phyloP scores from a whole-genome alignment of 2,329 filamentous ascomycete species.

The Rhinocladiella similis region DNA sequence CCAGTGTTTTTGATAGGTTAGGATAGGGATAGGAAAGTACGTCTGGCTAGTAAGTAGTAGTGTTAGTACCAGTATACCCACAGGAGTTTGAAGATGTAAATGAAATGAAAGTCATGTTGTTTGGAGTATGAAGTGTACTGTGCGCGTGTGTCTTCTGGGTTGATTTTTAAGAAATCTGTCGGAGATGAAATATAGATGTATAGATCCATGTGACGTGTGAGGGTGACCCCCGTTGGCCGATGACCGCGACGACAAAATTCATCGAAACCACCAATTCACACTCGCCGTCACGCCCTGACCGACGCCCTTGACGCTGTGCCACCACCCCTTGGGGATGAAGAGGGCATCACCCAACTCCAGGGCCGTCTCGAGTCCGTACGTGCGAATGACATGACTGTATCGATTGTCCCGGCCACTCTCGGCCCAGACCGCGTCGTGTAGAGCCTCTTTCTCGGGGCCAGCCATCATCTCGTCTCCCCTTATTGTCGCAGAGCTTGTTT shows the following conservation, averaged over 20 bases:
- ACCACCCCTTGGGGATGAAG: conserved; percentile 82
- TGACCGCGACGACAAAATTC: no score
- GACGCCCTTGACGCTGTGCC: conserved; percentile 75
- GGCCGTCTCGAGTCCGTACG: conserved; percentile 50
- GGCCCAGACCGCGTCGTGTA: conserved; percentile 73
- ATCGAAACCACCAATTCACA: conserved; percentile 81
- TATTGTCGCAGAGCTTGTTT: conserved; percentile 47
- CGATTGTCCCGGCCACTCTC: neutral
- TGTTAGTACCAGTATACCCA: neutral
- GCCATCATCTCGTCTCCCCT: conserved; percentile 90
- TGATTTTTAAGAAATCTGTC: no score
- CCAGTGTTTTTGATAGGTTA: no score
- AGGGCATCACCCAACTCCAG: conserved; percentile 68
- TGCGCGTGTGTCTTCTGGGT: no score
- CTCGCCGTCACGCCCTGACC: conserved; percentile 60
- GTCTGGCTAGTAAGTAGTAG: no score
- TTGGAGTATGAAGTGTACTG: neutral
- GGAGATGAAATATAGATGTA: no score
- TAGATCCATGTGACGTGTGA: no score
- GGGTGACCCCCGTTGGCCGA: no score
- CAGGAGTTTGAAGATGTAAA: neutral
- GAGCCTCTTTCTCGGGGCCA: conserved; percentile 64
- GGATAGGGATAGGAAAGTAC: no score
- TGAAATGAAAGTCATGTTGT: neutral
- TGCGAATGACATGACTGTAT: conserved; percentile 29